A percentile compares a stretch with the other conserved stretches of the same genome.
Evolutionary conservation across 2,329 filamentous ascomycete genomes (phyloP).

Genomic region (Colletotrichum brevisporum): DNA sequence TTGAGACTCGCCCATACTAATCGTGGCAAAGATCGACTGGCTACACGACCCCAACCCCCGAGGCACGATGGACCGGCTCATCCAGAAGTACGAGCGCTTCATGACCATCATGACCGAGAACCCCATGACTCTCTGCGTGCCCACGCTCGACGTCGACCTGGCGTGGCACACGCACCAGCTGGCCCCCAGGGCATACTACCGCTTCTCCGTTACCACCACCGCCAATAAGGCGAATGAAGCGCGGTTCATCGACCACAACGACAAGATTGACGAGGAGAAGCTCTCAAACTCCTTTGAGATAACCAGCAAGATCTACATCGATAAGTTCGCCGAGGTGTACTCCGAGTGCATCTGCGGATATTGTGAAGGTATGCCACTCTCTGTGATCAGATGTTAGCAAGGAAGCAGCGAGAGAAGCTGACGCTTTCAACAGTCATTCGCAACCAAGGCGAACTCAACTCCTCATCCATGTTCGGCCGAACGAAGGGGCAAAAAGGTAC

Average conservation of each 20-base stretch:
- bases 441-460: constrained; percentile 64
- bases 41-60: constrained; percentile 77
- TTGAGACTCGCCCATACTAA: background rate
- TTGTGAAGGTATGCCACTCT: constrained; percentile 70
- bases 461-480: constrained; percentile 61
- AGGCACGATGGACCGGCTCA: constrained; percentile 74
- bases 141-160: constrained; percentile 81
- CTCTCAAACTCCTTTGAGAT: constrained; percentile 78
- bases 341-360: constrained; percentile 88
- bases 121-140: constrained; percentile 68
- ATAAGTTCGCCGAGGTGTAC: constrained; percentile 75
- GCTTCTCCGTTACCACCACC: constrained; percentile 60
- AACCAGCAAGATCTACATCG: constrained; percentile 80
- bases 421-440: constrained; percentile 61
- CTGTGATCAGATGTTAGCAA: background rate
- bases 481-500: constrained; percentile 59
- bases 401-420: background rate
- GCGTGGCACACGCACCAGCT: constrained; percentile 89
- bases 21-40: constrained; percentile 73
- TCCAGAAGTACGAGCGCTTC: constrained; percentile 77
- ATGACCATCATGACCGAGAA: constrained; percentile 68
- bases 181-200: constrained; percentile 73
- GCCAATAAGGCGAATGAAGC: constrained; percentile 48
- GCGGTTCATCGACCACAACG: constrained; percentile 84
- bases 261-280: constrained; percentile 80